Evolutionary conservation across 345 rosid genomes (phyloP).

Genomic region (Syzygium jambos): DNA sequence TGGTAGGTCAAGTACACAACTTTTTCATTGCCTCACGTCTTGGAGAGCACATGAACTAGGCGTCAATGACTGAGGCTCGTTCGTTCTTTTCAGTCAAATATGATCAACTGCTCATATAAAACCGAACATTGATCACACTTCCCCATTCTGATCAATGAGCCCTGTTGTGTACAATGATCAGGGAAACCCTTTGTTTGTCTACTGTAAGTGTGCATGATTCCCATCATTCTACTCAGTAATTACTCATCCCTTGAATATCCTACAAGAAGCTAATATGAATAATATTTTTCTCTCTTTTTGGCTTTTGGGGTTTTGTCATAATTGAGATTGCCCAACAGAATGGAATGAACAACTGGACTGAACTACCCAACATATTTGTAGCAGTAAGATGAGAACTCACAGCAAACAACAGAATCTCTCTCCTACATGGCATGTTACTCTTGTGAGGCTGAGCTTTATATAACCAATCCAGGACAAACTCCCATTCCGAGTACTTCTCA

Average conservation of each 20-base stretch:
- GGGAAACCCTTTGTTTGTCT: neutral
- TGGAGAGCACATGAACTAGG: neutral
- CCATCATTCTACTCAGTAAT: neutral
- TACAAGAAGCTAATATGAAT: neutral
- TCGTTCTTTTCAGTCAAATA: neutral
- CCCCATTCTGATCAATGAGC: neutral
- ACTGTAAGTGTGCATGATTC: neutral
- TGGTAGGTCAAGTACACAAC: neutral
- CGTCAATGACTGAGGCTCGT: neutral
- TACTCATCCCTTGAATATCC: neutral
- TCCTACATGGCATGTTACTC: constrained; percentile 1
- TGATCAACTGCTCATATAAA: neutral
- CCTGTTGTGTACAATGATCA: neutral
- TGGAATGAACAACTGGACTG: neutral
- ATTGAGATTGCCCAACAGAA: neutral
- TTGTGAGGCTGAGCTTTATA: neutral
- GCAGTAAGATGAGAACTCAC: neutral
- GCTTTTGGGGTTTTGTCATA: neutral
- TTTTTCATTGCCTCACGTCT: neutral
- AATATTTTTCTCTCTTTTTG: neutral
- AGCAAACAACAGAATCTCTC: neutral
- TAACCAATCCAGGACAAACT: neutral
- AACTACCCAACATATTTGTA: neutral
- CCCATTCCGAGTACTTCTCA: neutral
- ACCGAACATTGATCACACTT: neutral